Evolutionary conservation across 2,329 filamentous ascomycete species (phyloP).

Genomic region (Xylaria sp.): DNA sequence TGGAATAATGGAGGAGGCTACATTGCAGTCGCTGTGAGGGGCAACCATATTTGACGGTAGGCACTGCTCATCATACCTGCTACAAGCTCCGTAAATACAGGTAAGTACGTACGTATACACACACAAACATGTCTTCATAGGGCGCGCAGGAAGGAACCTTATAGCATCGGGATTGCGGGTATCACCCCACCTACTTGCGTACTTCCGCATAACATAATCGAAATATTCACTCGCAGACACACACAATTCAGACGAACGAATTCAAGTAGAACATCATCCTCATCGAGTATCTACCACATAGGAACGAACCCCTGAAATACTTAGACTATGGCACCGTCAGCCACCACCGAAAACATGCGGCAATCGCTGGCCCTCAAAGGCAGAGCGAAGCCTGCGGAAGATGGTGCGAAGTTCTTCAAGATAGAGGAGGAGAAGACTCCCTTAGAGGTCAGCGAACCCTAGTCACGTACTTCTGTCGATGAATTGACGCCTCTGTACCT

Average conservation of each 20-base stretch:
- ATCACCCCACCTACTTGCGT: slow-evolving; percentile 1
- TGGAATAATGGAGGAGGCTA: too few species aligned
- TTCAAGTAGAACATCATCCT: slow-evolving; percentile 3
- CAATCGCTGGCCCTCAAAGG: slow-evolving; percentile 36
- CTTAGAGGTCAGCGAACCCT: slow-evolving; percentile 40
- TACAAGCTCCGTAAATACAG: too few species aligned
- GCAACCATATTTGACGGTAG: too few species aligned
- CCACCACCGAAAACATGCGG: slow-evolving; percentile 43
- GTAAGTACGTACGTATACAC: background rate
- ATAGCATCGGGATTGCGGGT: slow-evolving; percentile 1
- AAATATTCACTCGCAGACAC: background rate
- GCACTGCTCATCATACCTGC: too few species aligned
- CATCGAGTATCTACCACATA: slow-evolving; percentile 11
- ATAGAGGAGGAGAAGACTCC: slow-evolving; percentile 46
- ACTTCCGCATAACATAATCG: background rate
- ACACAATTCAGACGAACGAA: background rate
- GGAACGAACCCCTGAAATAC: background rate
- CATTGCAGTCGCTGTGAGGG: too few species aligned
- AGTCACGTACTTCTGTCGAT: background rate
- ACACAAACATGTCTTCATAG: slow-evolving; percentile 14
- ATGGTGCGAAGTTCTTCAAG: slow-evolving; percentile 11
- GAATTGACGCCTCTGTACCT: background rate
- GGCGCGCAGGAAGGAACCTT: slow-evolving; percentile 2
- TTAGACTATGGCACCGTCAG: slow-evolving; percentile 49
- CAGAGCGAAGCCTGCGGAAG: slow-evolving; percentile 34